Evolutionary conservation across 2,329 filamentous ascomycete genomes (phyloP), one percentile per base, ranked within the genome.

Genomic region (Venturia effusa): DNA sequence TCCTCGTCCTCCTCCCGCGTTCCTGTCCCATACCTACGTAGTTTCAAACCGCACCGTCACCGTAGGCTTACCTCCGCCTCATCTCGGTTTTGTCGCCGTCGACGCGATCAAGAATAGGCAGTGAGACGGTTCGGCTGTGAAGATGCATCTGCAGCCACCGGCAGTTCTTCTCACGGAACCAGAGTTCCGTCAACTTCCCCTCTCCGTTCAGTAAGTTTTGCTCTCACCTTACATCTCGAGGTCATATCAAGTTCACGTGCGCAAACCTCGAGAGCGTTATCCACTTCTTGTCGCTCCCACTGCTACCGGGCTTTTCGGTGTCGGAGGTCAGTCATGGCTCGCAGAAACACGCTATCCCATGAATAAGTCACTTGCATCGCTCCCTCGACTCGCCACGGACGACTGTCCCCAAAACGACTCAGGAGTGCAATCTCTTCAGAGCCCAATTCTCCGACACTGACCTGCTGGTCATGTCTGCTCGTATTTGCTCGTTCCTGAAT

Each of bases 201-300:
- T 24, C 13, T 63, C 45, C 22, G 24, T 63, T 19, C 61, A 63
- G 61, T 63, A 41, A 57, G 61, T 63, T 8, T 54, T 54, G 24
- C 48, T 54, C 32, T 54, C 15, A 13, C 48, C 22, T 22, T 5
- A 32, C 3, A 17, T 30, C 24, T 1, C 19, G n/a, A 1, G 15
- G 6, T 40, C 32, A 55, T 24, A 57, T 40, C 34, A 30, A 7
- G 30, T 40, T 32, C 13, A 17, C 37, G 45, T 61, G 59, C 37
- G 32, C 37, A 34, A 6, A 40, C 54, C 32, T 61, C 59, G 59
- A 40, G 22, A 40, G 22, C 19, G 10, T 7, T 37, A 39, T 27
- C 40, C 2, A 59, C 8, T 3, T 57, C 51, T 13, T 30, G 61
- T 24, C 61, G 22, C 34, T 62, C 11, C 3, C 19, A 13, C 22